phyloP scores from a whole-genome alignment of 1,284 basidiomycete species.

The Macrocystidia cucumis region DNA sequence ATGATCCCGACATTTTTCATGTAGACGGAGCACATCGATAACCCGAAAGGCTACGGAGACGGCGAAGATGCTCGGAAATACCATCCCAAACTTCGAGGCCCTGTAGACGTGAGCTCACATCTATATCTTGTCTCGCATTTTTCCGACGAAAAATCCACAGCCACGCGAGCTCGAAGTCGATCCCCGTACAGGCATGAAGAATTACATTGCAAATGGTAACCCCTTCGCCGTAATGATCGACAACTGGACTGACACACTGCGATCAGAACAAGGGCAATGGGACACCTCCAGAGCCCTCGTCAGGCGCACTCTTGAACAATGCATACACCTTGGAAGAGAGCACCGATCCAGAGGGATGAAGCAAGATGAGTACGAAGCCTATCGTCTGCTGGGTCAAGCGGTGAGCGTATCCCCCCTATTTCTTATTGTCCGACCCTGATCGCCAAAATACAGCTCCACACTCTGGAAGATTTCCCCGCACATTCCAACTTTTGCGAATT shows the following conservation, averaged over 20 bases:
- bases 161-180: conserved; percentile 85
- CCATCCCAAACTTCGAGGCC: conserved; percentile 65
- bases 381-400: conserved; percentile 67
- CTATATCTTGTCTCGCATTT: neutral
- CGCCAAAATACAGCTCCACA: conserved; percentile 62
- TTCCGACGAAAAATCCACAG: conserved; percentile 24
- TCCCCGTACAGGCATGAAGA: conserved; percentile 88
- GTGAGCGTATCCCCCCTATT: conserved; percentile 23
- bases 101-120: conserved; percentile 46
- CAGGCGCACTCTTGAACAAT: conserved; percentile 65
- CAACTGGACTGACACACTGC: neutral
- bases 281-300: conserved; percentile 86
- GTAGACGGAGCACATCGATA: conserved; percentile 86
- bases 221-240: conserved; percentile 1
- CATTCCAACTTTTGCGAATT: conserved; percentile 90
- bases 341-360: conserved; percentile 53
- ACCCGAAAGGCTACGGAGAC: conserved; percentile 81
- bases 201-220: conserved; percentile 84
- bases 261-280: conserved; percentile 66
- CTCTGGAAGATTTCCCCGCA: conserved; percentile 82
- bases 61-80: conserved; percentile 79
- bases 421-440: neutral
- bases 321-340: conserved; percentile 61
- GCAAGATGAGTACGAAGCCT: conserved; percentile 79
- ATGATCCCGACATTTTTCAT: conserved; percentile 3